A percentile compares a stretch with the other conserved stretches of the same genome.
Evolutionary conservation across 805 yeast species (phyloP).

Genomic region (Cyberlindnera meyerae): DNA sequence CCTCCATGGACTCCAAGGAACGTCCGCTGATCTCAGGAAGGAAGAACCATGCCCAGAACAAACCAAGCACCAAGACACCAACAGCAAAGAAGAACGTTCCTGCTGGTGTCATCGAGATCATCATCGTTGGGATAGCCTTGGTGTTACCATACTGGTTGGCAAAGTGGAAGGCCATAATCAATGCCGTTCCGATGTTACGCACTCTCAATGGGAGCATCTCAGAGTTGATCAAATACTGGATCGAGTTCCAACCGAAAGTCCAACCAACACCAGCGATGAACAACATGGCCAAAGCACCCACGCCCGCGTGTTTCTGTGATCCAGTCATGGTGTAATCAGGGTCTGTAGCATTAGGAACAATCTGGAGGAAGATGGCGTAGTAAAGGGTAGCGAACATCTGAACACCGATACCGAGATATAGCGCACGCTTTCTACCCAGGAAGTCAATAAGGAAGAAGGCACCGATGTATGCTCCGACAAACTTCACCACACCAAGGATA

Average conservation of each 20-base stretch:
- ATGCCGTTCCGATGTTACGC: conserved; percentile 44
- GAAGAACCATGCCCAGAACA: conserved; percentile 35
- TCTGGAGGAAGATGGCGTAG: conserved; percentile 41
- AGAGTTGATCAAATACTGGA: conserved; percentile 50
- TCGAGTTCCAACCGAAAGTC: conserved; percentile 55
- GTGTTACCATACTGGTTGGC: conserved; percentile 55
- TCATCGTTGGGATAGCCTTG: conserved; percentile 49
- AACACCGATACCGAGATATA: conserved; percentile 43
- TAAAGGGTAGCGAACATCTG: conserved; percentile 41
- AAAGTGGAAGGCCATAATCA: conserved; percentile 52
- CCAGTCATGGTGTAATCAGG: conserved; percentile 28
- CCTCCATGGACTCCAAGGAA: conserved; percentile 36
- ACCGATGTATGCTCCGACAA: conserved; percentile 41
- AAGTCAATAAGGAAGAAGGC: conserved; percentile 52
- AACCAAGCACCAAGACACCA: conserved; percentile 37
- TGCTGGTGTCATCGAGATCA: conserved; percentile 38
- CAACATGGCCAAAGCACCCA: conserved; percentile 46
- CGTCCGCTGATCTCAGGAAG: conserved; percentile 36
- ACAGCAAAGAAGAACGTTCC: conserved; percentile 52
- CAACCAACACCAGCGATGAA: conserved; percentile 51
- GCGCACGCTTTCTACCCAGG: conserved; percentile 46
- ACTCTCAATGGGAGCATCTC: conserved; percentile 50
- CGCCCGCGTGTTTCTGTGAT: conserved; percentile 34
- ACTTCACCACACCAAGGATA: conserved; percentile 49
- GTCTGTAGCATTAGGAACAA: conserved; percentile 40